A percentile compares a stretch with the other conserved stretches of the same genome.
Evolutionary conservation across 192 early-diverging fungal genomes (phyloP).

Genomic region (Coemansia aciculifera): DNA sequence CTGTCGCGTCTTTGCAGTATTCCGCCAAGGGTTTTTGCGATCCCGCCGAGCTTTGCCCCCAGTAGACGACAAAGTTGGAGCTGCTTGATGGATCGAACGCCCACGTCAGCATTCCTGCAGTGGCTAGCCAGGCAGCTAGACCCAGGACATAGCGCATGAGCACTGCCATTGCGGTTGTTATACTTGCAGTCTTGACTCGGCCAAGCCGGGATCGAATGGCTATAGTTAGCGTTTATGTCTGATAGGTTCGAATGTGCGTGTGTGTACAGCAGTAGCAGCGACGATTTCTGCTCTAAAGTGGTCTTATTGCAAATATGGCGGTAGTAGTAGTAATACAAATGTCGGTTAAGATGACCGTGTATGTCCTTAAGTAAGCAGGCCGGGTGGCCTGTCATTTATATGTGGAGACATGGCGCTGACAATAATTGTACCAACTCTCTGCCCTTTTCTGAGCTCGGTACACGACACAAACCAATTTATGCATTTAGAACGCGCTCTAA

Average conservation of each 20-base stretch:
- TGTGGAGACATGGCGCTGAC: background rate
- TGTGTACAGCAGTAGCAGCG: background rate
- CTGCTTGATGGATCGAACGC: slow-evolving; percentile 35
- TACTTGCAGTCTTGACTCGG: background rate
- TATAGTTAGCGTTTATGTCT: background rate
- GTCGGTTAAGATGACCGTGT: background rate
- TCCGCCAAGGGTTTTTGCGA: slow-evolving; percentile 47
- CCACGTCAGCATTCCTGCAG: background rate
- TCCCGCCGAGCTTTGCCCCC: slow-evolving; percentile 54
- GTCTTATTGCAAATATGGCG: too few relatives aligned
- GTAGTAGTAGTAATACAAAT: background rate
- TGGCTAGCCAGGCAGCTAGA: slow-evolving; percentile 3
- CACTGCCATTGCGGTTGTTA: background rate
- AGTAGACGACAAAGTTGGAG: slow-evolving; percentile 52
- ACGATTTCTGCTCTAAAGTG: too few relatives aligned
- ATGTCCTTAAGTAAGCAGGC: background rate
- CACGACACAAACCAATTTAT: background rate
- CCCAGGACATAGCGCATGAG: background rate
- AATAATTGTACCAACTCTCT: background rate
- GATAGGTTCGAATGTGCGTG: background rate
- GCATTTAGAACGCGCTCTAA: background rate
- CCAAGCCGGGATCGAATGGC: background rate
- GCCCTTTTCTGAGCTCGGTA: background rate
- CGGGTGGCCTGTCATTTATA: background rate
- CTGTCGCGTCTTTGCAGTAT: slow-evolving; percentile 63